Evolutionary conservation across 371 early-diverging fungal species (phyloP), one percentile per base, ranked within the genome.

Genomic region (Lichtheimia ramosa): DNA sequence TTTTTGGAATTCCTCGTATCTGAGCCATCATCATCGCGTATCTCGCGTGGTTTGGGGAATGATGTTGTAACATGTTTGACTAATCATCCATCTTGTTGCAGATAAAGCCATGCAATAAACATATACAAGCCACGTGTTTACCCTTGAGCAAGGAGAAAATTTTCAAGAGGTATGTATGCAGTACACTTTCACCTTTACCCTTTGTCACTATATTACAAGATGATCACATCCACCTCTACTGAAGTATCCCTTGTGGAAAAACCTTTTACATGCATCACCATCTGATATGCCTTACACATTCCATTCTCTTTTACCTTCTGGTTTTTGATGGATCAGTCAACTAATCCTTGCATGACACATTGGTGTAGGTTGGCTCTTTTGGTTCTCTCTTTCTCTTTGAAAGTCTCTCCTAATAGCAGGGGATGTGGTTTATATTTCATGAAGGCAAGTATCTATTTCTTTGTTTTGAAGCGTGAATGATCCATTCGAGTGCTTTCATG

Each of bases 191-290:
- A 42, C 39, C 39, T 27, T 41, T 40, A 6, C 16, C 50, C 28
- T 48, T 39, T 41, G 34, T 14, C 12, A 8, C 13, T 34, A 48
- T 25, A 16, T 16, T 39, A 57, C 23, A 57, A 40, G 60, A 60
- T 60, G 60, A 60, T 60, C 42, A 34, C 23, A 60, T 28, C 60
- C 60, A 53, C 43, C 25, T 12, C 51, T 21, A 23, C 40, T 46
- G 53, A 48, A 34, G 34, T 34, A 20, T 20, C 24, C 40, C 21
- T 56, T 54, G 61, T 70, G 74, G 68, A 67, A 49, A 70, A 48
- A 56, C 62, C 49, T 68, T 64, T 62, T 58, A 67, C 75, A 75
- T 75, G 75, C 75, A 75, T 66, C 75, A 75, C 75, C 75, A 75
- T 75, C 75, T 75, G 75, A 75, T 62, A 64, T 48, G 40, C 23